A percentile compares a stretch with the other conserved stretches of the same genome.
Conservation (phyloP, 176 grass and related monocot genomes). For the Lolium perenne region DNA sequence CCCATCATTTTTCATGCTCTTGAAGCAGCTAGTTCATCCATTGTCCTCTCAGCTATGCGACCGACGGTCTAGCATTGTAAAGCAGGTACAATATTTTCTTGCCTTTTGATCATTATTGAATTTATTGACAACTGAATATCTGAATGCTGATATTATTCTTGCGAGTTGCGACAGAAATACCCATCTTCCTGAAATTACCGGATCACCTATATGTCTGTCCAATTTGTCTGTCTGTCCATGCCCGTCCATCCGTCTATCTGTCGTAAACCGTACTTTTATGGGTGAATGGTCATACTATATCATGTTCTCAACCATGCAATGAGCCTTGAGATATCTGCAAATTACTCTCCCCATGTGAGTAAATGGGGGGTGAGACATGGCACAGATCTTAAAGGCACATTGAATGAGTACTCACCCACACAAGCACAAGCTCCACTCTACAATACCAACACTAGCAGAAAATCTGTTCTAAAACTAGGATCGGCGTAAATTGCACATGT, state of each 20-base stretch:
- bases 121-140: neutral
- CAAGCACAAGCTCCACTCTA: neutral
- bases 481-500: neutral
- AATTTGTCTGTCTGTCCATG: neutral
- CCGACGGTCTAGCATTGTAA: conserved; percentile 82
- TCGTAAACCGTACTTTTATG: neutral
- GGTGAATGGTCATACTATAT: neutral
- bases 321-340: conserved; percentile 18
- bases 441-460: neutral
- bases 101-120: conserved; percentile 10
- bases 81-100: conserved; percentile 58
- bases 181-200: neutral
- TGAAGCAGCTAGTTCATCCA: conserved; percentile 77
- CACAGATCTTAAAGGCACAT: conserved; percentile 11
- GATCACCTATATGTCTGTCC: neutral
- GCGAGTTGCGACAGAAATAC: conserved; percentile 9
- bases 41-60: conserved; percentile 71
- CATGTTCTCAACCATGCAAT: neutral
- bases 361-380: neutral
- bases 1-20: conserved; percentile 69
- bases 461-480: neutral
- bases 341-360: neutral
- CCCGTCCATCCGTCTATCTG: neutral
- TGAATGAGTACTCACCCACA: neutral
- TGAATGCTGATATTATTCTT: conserved; percentile 13